These are phyloP conservation scores for Ophiostoma ulmi DNA, from an alignment of 2,329 filamentous ascomycete species.

Conservation along the genomic window DNA sequence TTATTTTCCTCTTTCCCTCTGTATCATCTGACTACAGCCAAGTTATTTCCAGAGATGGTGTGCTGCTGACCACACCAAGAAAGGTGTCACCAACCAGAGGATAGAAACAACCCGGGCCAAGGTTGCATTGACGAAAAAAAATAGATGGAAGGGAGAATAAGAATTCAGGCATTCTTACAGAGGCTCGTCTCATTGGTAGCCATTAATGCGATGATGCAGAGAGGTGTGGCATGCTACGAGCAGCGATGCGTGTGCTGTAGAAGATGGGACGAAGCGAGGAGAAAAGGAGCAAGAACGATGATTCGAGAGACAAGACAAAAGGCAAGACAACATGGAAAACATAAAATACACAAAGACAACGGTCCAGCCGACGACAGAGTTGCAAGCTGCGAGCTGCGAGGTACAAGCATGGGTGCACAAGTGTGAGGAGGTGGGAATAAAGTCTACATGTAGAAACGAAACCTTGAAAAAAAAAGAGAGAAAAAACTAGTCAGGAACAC, in stretches of 20 bases:
- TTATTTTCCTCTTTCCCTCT: neutral
- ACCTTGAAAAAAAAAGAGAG: neutral
- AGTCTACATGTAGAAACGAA: too few species aligned
- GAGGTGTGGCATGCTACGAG: neutral
- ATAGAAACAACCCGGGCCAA: slow-evolving; percentile 2
- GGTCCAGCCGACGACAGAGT: too few species aligned
- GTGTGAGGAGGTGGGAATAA: neutral
- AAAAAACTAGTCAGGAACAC: slow-evolving; percentile 8
- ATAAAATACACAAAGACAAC: too few species aligned
- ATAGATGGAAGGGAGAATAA: neutral
- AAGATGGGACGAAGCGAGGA: slow-evolving; percentile 1
- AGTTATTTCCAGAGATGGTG: neutral
- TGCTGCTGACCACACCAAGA: slow-evolving; percentile 2
- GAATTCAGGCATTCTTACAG: neutral
- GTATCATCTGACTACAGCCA: neutral
- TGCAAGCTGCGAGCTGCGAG: too few species aligned
- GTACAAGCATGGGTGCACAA: neutral
- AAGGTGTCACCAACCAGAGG: neutral
- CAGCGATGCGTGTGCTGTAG: neutral
- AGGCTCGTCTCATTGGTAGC: neutral
- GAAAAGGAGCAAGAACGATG: neutral
- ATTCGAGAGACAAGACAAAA: neutral
- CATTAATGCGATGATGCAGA: neutral
- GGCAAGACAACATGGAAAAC: neutral
- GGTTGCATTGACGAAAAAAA: slow-evolving; percentile 3